Percentiles rank a stretch among this genome's conserved stretches.
Evolutionary conservation across 2,329 filamentous ascomycete species (phyloP).

Genomic region (Trichophaea hybrida): DNA sequence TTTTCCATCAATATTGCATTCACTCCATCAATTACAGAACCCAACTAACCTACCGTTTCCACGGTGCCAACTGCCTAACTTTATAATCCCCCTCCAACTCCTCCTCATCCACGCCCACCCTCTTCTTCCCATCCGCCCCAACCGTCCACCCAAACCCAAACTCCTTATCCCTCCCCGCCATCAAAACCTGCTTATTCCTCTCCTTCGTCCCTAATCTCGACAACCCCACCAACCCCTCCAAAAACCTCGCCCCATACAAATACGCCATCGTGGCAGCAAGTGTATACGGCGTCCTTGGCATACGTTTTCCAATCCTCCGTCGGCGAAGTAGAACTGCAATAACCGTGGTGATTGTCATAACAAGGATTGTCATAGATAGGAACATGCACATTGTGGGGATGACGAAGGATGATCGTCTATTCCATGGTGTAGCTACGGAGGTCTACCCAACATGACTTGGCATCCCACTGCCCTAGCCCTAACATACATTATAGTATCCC

Average conservation of each 20-base stretch:
- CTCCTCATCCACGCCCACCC: conserved; percentile 1
- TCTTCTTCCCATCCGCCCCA: background rate
- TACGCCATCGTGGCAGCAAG: background rate
- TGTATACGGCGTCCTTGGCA: background rate
- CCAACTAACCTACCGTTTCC: too few species aligned
- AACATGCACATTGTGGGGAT: background rate
- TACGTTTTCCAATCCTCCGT: background rate
- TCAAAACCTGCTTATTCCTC: background rate
- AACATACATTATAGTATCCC: too few species aligned
- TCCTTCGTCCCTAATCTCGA: background rate
- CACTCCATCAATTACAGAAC: too few species aligned
- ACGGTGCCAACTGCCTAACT: background rate
- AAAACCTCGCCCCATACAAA: background rate
- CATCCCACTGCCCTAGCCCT: too few species aligned
- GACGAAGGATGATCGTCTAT: too few species aligned
- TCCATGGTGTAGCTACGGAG: too few species aligned
- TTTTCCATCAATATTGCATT: too few species aligned
- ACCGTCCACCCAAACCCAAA: background rate
- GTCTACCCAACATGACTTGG: too few species aligned
- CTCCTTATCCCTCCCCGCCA: background rate
- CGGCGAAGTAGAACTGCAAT: background rate
- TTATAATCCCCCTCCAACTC: conserved; percentile 1
- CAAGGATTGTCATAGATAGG: background rate
- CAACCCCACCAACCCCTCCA: background rate
- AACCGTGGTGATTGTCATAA: background rate